A percentile compares a stretch with the other conserved stretches of the same genome.
These are phyloP conservation scores for Pythium pyrilobum DNA, from an alignment of 352 stramenopile species.

Conservation along the genomic window DNA sequence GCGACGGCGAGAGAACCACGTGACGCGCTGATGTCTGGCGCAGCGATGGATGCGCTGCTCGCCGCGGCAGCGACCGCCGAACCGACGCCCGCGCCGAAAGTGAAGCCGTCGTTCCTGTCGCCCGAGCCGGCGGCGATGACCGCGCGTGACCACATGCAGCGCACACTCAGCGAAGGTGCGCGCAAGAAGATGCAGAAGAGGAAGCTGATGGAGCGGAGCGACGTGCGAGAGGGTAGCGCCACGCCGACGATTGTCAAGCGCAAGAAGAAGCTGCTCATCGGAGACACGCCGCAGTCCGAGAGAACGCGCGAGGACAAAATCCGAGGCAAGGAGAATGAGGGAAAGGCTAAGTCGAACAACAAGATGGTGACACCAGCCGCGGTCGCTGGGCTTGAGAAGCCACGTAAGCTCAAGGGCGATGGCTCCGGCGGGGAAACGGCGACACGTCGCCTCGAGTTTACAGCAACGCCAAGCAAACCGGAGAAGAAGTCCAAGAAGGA, in stretches of 20 bases:
- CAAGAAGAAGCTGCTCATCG: slow-evolving; percentile 12
- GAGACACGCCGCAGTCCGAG: slow-evolving; percentile 1
- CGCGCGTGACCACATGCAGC: slow-evolving; percentile 14
- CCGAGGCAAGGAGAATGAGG: slow-evolving; percentile 3
- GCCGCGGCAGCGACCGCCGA: background rate
- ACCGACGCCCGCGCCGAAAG: background rate
- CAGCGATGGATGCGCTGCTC: no score
- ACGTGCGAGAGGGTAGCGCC: background rate
- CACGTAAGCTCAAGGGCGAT: background rate
- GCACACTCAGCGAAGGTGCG: slow-evolving; percentile 21
- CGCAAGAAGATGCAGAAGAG: slow-evolving; percentile 22
- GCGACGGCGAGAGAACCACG: no score
- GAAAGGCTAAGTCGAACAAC: no score
- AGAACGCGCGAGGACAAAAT: background rate
- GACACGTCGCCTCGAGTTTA: slow-evolving; percentile 17
- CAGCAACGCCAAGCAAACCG: slow-evolving; percentile 10
- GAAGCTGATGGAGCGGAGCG: slow-evolving; percentile 9
- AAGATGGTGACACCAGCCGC: background rate
- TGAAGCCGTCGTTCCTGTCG: slow-evolving; percentile 17
- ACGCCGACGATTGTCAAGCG: slow-evolving; percentile 6
- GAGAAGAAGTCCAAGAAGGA: slow-evolving; percentile 4
- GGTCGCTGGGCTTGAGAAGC: background rate
- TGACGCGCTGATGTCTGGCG: no score
- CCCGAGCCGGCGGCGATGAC: slow-evolving; percentile 2
- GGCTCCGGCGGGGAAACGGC: slow-evolving; percentile 1